Conservation (phyloP, 1,139 yeast genomes). For the Zygosaccharomyces pseudobailii region DNA sequence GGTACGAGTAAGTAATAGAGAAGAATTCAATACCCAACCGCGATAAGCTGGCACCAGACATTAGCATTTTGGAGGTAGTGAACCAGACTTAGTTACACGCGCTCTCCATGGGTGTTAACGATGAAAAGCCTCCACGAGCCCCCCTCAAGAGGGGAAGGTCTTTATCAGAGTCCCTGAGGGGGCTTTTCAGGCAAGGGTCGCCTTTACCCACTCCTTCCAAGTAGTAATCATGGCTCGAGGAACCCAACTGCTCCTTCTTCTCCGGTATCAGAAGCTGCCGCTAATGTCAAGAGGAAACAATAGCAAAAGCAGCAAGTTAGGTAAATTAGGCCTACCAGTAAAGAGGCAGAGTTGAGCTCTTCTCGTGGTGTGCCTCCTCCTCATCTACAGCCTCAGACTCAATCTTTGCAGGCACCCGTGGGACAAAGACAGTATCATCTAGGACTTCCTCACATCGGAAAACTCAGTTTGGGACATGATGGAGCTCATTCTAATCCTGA, state of each 20-base stretch:
- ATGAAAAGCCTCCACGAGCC: conserved; percentile 10
- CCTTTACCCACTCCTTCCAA: conserved; percentile 5
- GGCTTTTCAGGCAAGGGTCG: conserved; percentile 20
- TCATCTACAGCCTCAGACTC: conserved; percentile 3
- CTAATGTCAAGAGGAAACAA: conserved; percentile 8
- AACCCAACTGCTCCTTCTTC: conserved; percentile 5
- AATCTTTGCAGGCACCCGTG: conserved; percentile 8
- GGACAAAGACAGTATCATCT: conserved; percentile 5
- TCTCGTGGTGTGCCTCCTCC: conserved; percentile 12
- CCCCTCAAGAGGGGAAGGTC: conserved; percentile 24
- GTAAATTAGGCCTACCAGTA: conserved; percentile 10
- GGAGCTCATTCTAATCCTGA: conserved; percentile 14
- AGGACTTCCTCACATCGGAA: conserved; percentile 16
- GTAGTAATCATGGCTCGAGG: conserved; percentile 3
- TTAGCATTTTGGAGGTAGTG: neutral
- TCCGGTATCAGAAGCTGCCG: conserved; percentile 2
- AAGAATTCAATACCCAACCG: neutral
- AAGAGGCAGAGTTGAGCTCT: conserved; percentile 12
- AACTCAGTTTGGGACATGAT: conserved; percentile 13
- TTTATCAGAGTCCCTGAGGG: conserved; percentile 29
- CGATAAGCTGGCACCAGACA: neutral
- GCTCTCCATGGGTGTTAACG: conserved; percentile 6
- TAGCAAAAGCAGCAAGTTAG: conserved; percentile 9
- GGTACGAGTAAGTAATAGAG: neutral
- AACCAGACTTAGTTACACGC: neutral